Evolutionary conservation across 495 filamentous ascomycete species (phyloP), one percentile per base, ranked within the genome.

Genomic region (Parathielavia appendiculata): DNA sequence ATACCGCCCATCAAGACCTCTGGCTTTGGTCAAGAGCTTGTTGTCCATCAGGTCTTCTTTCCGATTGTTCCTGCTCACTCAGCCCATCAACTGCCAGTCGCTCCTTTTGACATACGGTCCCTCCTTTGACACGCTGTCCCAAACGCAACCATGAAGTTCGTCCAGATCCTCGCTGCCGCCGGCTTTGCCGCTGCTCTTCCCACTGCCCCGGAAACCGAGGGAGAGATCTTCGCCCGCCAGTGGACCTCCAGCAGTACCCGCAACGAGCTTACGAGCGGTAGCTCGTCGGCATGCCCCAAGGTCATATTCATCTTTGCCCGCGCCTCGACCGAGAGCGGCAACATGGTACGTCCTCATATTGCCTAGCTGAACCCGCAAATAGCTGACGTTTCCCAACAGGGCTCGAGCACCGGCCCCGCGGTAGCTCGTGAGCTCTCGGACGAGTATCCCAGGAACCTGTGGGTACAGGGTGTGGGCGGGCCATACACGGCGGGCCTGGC

Each of bases 221-320:
- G 19, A 3, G 22, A 32, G 5, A 19, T 53, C 20, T 5, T 39
- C 16, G 32, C 50, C 16, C 57, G 49, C 30, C 57, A 53, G 38
- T 22, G 10, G n/a, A 7, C 5, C 11, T 39, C 38, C 6, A 5
- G 4, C n/a, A 30, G 13, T 16, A 59, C 49, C 34, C n/a, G 17
- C 9, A 54, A 53, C 50, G 57, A 53, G 9, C 57, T 59, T 2
- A 30, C 53, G 41, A 17, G 32, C 30, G 57, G 57, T 19, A 30
- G 5, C 30, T 5, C 47, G 0, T 2, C 9, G 22, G 14, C 17
- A 20, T 82, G 79, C 64, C 73, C 73, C 14, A 61, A 66, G n/a
- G 70, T 80, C 30, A 75, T 77, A 52, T 75, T 81, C 58, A 75
- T 82, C 60, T 82, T 71, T 51, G 80, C 81, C 17, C 78, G 66